A percentile compares a stretch with the other conserved stretches of the same genome.
Evolutionary conservation across 257 asterid species (phyloP).

Genomic region (Gynochthodes officinalis): DNA sequence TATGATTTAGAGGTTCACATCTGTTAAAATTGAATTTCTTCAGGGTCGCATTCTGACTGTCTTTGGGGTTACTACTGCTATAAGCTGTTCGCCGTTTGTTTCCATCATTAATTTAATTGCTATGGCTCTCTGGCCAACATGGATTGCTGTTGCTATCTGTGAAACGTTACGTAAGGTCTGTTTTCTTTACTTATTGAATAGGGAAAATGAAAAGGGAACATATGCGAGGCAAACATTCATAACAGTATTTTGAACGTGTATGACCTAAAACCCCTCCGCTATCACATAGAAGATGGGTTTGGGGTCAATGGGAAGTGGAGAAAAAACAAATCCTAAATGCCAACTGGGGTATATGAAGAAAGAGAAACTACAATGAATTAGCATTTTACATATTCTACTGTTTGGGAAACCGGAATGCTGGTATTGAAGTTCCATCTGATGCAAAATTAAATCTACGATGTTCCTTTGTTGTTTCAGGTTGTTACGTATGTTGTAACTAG

Average conservation of each 20-base stretch:
- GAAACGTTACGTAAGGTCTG: slow-evolving; percentile 89
- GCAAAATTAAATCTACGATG: slow-evolving; percentile 2
- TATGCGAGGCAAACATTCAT: too few species aligned
- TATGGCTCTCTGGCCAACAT: slow-evolving; percentile 89
- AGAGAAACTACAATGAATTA: not conserved
- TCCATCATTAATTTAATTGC: slow-evolving; percentile 74
- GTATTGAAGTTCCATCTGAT: not conserved
- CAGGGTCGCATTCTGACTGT: slow-evolving; percentile 88
- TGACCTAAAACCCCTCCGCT: too few species aligned
- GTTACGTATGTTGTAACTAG: slow-evolving; percentile 80
- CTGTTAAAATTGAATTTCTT: not conserved
- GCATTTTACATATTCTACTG: not conserved
- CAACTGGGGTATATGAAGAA: too few species aligned
- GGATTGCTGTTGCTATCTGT: slow-evolving; percentile 83
- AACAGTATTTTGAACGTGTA: too few species aligned
- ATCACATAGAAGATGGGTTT: too few species aligned
- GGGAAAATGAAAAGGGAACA: slow-evolving; percentile 1
- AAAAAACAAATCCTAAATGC: not conserved
- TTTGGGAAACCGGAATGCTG: not conserved
- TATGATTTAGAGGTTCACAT: not conserved
- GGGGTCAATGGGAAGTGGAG: too few species aligned
- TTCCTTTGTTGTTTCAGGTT: slow-evolving; percentile 48
- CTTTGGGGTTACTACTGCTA: slow-evolving; percentile 83
- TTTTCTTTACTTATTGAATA: slow-evolving; percentile 13
- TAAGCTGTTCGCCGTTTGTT: slow-evolving; percentile 77